A percentile compares a stretch with the other conserved stretches of the same genome.
These are phyloP conservation scores for Daedalea quercina DNA, from an alignment of 768 basidiomycete genomes.

Conservation along the genomic window DNA sequence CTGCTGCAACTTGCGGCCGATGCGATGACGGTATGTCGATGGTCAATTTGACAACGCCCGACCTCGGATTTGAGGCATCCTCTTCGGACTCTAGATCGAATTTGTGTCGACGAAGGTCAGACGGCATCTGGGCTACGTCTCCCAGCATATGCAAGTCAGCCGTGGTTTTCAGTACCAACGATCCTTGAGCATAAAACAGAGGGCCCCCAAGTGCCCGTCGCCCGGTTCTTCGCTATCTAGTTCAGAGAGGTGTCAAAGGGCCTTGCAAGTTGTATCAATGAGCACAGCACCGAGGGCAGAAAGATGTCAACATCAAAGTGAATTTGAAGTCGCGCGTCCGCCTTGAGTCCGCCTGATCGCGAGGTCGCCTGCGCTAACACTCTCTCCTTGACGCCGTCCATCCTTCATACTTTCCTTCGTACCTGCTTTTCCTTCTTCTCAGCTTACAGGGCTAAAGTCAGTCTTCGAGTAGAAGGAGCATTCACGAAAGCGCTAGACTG, in stretches of 20 bases:
- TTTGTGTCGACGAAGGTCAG: constrained; percentile 15
- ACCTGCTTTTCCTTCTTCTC: no score
- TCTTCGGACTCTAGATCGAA: constrained; percentile 14
- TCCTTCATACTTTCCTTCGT: background rate
- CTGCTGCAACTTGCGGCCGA: constrained; percentile 21
- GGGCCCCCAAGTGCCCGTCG: no score
- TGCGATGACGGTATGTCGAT: constrained; percentile 44
- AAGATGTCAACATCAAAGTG: no score
- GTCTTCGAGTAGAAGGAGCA: background rate
- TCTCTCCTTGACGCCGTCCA: background rate
- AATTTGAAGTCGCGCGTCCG: no score
- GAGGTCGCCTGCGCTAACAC: background rate
- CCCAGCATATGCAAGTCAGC: constrained; percentile 12
- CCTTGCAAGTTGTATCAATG: no score
- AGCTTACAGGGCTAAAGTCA: background rate
- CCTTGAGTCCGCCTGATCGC: no score
- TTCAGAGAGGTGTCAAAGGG: no score
- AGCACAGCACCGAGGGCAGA: no score
- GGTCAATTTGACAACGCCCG: constrained; percentile 42
- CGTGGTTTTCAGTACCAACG: background rate
- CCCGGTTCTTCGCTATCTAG: no score
- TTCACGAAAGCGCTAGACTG: background rate
- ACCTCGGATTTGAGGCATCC: constrained; percentile 6
- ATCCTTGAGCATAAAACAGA: background rate
- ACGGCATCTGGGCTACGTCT: constrained; percentile 23